Percentiles rank a stretch among this genome's conserved stretches.
phyloP scores from a whole-genome alignment of 2,329 filamentous ascomycete genomes.

The Neoascochyta sp. region DNA sequence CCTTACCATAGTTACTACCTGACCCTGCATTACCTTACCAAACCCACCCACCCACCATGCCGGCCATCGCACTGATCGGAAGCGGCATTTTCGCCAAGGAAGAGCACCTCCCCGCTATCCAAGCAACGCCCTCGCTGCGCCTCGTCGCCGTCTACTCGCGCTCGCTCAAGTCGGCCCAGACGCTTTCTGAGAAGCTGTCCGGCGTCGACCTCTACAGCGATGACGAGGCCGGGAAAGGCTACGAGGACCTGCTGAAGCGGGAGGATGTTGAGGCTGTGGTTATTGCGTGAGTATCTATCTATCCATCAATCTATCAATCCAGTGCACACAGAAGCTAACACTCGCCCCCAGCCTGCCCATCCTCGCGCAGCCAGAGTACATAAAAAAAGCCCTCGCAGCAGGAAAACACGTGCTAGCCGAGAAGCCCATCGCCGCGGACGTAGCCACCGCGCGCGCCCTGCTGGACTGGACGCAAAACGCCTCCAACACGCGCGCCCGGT shows the following conservation, averaged over 20 bases:
- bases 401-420: conserved; percentile 69
- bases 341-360: conserved; percentile 64
- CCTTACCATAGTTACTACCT: too few species aligned
- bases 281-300: conserved; percentile 43
- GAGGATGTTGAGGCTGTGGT: conserved; percentile 55
- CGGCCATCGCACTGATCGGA: conserved; percentile 59
- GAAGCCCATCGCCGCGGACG: conserved; percentile 64
- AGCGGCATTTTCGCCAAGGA: conserved; percentile 61
- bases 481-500: conserved; percentile 41
- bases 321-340: conserved; percentile 7
- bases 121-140: conserved; percentile 49
- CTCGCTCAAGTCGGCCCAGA: conserved; percentile 55
- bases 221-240: conserved; percentile 47
- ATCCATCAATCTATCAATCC: background rate
- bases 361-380: conserved; percentile 54
- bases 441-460: conserved; percentile 50
- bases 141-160: conserved; percentile 67
- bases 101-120: conserved; percentile 61
- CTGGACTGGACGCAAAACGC: conserved; percentile 44
- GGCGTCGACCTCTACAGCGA: conserved; percentile 57
- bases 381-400: conserved; percentile 57
- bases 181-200: conserved; percentile 34
- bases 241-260: conserved; percentile 53
- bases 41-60: conserved; percentile 12
- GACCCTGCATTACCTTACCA: too few species aligned